Conservation (phyloP, 2,329 filamentous ascomycete genomes). For the Cytospora chrysosperma region DNA sequence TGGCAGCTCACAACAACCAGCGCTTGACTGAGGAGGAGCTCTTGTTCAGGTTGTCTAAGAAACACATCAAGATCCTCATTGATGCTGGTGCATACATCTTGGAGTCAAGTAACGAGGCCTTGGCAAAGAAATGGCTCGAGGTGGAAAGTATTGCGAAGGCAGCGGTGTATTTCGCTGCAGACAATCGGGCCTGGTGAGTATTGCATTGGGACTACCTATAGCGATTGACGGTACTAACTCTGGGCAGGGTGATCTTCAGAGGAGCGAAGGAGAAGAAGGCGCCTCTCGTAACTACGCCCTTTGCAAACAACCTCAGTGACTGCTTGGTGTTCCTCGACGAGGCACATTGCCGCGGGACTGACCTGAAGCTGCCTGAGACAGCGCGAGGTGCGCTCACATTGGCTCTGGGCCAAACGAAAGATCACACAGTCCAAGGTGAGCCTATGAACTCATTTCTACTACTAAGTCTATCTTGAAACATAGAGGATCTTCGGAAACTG, state of each 20-base stretch:
- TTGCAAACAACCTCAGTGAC: conserved; percentile 48
- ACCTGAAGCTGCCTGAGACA: conserved; percentile 51
- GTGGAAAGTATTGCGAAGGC: conserved; percentile 44
- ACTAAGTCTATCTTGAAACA: neutral
- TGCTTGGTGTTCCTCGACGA: conserved; percentile 62
- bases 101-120: conserved; percentile 54
- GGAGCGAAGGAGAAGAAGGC: conserved; percentile 30
- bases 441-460: neutral
- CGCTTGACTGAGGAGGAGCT: conserved; percentile 46
- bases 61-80: conserved; percentile 54
- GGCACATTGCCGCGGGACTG: conserved; percentile 60
- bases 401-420: conserved; percentile 57
- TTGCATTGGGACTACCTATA: fast-evolving
- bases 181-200: conserved; percentile 41
- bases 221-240: neutral
- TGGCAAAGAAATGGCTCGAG: conserved; percentile 52
- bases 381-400: conserved; percentile 56
- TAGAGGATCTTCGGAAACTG: neutral
- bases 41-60: conserved; percentile 38
- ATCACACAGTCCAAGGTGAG: conserved; percentile 59
- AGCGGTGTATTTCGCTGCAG: conserved; percentile 52
- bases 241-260: conserved; percentile 39
- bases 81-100: conserved; percentile 65
- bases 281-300: conserved; percentile 54
- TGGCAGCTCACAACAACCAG: conserved; percentile 33